Percentiles rank a stretch among this genome's conserved stretches.
Conservation (phyloP, 2,329 filamentous ascomycete species). For the Elsinoe necatrix region DNA sequence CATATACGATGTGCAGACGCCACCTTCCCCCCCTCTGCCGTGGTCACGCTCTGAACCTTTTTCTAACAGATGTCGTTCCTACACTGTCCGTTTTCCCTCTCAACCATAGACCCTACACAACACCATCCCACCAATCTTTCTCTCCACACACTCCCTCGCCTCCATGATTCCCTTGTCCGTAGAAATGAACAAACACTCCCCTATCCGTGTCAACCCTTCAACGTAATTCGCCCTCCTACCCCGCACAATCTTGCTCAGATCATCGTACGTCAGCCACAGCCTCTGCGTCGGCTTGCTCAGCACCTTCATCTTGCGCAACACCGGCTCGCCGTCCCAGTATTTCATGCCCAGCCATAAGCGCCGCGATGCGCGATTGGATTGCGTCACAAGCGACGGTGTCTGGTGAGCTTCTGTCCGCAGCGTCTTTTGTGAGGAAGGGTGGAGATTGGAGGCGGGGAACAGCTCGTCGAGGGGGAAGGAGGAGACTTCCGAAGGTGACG, state of each 20-base stretch:
- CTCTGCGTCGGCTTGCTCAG: constrained; percentile 67
- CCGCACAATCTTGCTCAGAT: constrained; percentile 57
- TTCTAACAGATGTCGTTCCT: not conserved
- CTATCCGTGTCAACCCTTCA: constrained; percentile 62
- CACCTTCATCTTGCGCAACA: constrained; percentile 57
- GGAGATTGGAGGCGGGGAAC: constrained; percentile 16
- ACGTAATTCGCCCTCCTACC: constrained; percentile 60
- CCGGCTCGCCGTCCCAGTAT: constrained; percentile 77
- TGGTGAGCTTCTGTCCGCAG: constrained; percentile 11
- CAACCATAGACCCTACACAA: constrained; percentile 56
- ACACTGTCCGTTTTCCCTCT: not conserved
- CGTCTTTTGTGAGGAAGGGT: not conserved
- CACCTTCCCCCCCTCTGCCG: too few species aligned
- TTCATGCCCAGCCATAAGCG: constrained; percentile 85
- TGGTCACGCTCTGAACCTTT: too few species aligned
- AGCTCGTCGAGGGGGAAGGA: constrained; percentile 10
- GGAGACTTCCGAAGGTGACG: not conserved
- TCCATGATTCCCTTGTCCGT: constrained; percentile 75
- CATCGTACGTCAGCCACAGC: constrained; percentile 55
- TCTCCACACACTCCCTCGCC: constrained; percentile 70
- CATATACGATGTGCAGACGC: not conserved
- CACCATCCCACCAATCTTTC: constrained; percentile 69
- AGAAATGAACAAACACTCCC: constrained; percentile 72
- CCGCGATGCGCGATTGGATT: constrained; percentile 59
- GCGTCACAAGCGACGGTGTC: constrained; percentile 24